Conservation (phyloP, 495 filamentous ascomycete species). For the Penicillium waksmanii region DNA sequence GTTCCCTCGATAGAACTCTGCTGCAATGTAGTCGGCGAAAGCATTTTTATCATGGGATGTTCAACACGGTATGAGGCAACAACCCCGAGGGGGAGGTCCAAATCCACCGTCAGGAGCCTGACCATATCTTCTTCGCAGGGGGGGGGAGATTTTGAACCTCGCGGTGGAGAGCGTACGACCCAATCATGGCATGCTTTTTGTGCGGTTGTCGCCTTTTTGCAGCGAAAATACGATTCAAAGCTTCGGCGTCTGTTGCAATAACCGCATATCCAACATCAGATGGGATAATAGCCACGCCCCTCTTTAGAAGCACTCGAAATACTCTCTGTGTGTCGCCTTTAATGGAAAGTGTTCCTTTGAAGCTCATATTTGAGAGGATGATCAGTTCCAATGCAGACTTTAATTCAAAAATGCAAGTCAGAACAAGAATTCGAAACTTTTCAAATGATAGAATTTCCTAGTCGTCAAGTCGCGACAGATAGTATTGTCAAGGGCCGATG, state of each 20-base stretch:
- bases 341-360: not conserved
- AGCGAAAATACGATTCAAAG: conserved; percentile 22
- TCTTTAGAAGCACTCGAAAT: conserved; percentile 26
- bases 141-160: conserved; percentile 19
- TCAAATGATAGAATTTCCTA: no score
- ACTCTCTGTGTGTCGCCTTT: conserved; percentile 24
- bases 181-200: conserved; percentile 33
- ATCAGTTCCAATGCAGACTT: no score
- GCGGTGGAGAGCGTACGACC: conserved; percentile 25
- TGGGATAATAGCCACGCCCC: conserved; percentile 32
- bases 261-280: conserved; percentile 31
- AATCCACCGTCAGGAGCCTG: conserved; percentile 20
- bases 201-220: conserved; percentile 25
- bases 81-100: conserved; percentile 30
- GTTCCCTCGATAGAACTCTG: conserved; percentile 24
- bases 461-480: no score
- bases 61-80: conserved; percentile 24
- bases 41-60: conserved; percentile 22
- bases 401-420: no score
- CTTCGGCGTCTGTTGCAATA: conserved; percentile 17
- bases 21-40: conserved; percentile 5
- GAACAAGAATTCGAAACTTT: no score
- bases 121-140: conserved; percentile 19
- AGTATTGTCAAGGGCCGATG: no score
- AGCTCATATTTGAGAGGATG: no score